Base-by-base conservation (phyloP, 257 asterid species). In the Asclepias syriaca region DNA sequence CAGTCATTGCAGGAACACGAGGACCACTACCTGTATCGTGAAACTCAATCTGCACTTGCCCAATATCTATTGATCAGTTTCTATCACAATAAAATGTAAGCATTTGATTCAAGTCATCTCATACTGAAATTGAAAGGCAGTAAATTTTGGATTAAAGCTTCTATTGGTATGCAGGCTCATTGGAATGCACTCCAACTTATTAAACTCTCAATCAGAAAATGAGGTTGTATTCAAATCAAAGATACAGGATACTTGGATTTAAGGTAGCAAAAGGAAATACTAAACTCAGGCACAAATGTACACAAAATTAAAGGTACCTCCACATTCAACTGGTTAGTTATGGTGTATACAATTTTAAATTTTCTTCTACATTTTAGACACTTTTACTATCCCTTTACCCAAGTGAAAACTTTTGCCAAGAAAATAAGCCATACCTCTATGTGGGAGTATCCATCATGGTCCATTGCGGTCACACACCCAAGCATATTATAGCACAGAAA, bases 1-100 rank as follows among this genome's bases (percentile, higher is more conserved):
- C 99, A 27, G 96, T 92, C 97, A 89, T 91, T 58, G 97, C 96
- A 77, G 97, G 91, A 77, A 95, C 92, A 74, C 96, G 92, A 80
- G 98, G 96, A 74, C 97, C 93, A 72, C 86, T 88, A 83, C 96
- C 87, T 18, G 99, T 92, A 80, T 95, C 99, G 79, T 95, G 99
- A 80, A 92, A 95, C 81, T 95, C 99, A 72, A 80, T 88, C 98
- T 92, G 98, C 89, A 83, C 68, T 69, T 76, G 78, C 46, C 69
- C 76, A 57, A 78, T 72, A 72, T 29, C 34, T 65, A 49, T 39
- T 57, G 71, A 43, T 75, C 67, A 63, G 66, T 65, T 76, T 76
- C 39, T 72, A 61, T 53, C 68, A 69, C 69, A 75, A 48, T 48
- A 29, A 14, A 29, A 55, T 14, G 48, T 32, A 32, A 60, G 21